phyloP scores from a whole-genome alignment of 2,329 filamentous ascomycete genomes.

The Stagonosporopsis rhizophila region DNA sequence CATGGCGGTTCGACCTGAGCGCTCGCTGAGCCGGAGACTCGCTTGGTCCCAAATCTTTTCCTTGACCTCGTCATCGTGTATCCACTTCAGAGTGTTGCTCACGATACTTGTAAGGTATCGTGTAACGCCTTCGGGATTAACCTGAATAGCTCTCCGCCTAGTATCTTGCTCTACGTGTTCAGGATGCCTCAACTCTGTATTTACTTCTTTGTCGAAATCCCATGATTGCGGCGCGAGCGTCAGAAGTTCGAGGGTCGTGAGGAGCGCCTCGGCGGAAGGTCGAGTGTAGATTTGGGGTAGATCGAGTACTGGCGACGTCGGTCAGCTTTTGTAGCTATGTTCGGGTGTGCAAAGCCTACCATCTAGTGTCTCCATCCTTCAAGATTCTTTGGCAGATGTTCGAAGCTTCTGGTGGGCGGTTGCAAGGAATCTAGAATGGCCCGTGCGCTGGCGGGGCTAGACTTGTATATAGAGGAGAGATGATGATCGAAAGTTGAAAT shows the following conservation, averaged over 20 bases:
- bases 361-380: slow-evolving; percentile 37
- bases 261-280: slow-evolving; percentile 70
- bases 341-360: slow-evolving; percentile 27
- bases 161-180: slow-evolving; percentile 41
- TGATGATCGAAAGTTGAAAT: background rate
- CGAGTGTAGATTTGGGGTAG: slow-evolving; percentile 84
- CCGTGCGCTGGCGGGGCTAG: slow-evolving; percentile 30
- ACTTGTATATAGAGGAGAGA: background rate
- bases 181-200: slow-evolving; percentile 32
- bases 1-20: slow-evolving; percentile 79
- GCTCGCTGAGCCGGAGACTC: slow-evolving; percentile 79
- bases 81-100: slow-evolving; percentile 71
- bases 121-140: slow-evolving; percentile 60
- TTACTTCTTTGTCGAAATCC: slow-evolving; percentile 58
- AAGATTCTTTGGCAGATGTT: background rate
- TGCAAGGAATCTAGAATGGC: slow-evolving; percentile 21
- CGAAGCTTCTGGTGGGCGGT: slow-evolving; percentile 1
- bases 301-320: slow-evolving; percentile 64
- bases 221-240: slow-evolving; percentile 72
- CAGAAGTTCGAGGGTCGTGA: slow-evolving; percentile 71
- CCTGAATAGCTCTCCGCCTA: slow-evolving; percentile 11
- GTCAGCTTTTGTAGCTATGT: slow-evolving; percentile 20
- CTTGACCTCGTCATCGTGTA: slow-evolving; percentile 68
- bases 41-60: slow-evolving; percentile 80
- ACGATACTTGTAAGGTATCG: slow-evolving; percentile 75